A percentile compares a stretch with the other conserved stretches of the same genome.
These are phyloP conservation scores for Solanum bulbocastanum DNA, from an alignment of 257 asterid genomes.

Conservation along the genomic window DNA sequence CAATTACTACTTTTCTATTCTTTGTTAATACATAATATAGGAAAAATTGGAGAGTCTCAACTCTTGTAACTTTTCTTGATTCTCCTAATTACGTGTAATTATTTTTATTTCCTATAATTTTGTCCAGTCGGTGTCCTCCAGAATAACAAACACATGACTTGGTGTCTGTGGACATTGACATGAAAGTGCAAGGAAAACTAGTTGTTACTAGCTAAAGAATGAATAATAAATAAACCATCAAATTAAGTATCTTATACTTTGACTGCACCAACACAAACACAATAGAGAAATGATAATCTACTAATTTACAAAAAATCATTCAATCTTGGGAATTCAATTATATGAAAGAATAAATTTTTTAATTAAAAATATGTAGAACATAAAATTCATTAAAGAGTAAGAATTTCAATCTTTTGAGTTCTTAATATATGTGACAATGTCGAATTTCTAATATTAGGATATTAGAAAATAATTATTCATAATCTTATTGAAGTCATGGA, in stretches of 20 bases:
- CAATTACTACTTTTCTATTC: no score
- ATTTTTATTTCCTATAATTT: background rate
- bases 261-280: background rate
- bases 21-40: no score
- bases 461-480: no score
- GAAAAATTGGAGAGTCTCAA: background rate
- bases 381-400: background rate
- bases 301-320: background rate
- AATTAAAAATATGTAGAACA: no score
- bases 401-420: no score
- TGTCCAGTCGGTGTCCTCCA: background rate
- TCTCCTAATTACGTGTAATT: background rate
- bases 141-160: background rate
- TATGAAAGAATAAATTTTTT: no score
- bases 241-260: background rate
- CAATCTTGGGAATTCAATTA: background rate
- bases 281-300: background rate
- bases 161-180: background rate
- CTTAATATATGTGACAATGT: background rate
- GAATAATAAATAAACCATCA: no score
- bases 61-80: background rate
- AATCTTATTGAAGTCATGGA: no score
- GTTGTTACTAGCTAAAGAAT: background rate
- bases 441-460: no score
- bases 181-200: background rate